These are phyloP conservation scores for Phtheirospermum japonicum DNA, from an alignment of 257 asterid genomes.

Conservation along the genomic window DNA sequence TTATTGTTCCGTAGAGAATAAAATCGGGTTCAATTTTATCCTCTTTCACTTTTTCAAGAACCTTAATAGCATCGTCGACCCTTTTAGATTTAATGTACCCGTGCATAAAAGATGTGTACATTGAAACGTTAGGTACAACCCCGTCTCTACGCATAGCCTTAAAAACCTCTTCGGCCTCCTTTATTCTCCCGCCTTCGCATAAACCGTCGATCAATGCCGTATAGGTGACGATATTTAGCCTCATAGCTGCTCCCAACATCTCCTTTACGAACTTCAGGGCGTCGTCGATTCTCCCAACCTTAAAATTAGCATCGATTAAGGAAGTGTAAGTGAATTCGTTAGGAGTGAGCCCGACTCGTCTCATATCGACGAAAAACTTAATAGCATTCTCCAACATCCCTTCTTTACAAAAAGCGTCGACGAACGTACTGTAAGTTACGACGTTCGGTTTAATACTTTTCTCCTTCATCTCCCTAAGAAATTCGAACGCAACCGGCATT, in stretches of 20 bases:
- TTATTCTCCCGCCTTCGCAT: constrained; percentile 64
- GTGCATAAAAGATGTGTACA: constrained; percentile 70
- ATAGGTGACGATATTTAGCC: constrained; percentile 67
- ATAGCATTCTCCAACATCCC: constrained; percentile 76
- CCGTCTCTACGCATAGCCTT: constrained; percentile 51
- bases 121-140: constrained; percentile 59
- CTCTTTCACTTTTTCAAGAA: constrained; percentile 58
- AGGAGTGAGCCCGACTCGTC: constrained; percentile 77
- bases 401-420: constrained; percentile 92
- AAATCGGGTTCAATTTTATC: constrained; percentile 50
- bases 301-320: constrained; percentile 73
- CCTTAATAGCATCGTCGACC: constrained; percentile 60
- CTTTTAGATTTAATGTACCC: constrained; percentile 70
- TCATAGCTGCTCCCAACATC: constrained; percentile 65
- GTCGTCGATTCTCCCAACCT: constrained; percentile 54
- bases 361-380: constrained; percentile 83
- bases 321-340: constrained; percentile 83
- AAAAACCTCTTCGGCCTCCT: constrained; percentile 80
- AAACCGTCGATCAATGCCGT: constrained; percentile 74
- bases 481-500: constrained; percentile 60
- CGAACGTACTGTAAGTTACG: constrained; percentile 82
- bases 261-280: constrained; percentile 77
- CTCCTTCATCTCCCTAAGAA: constrained; percentile 74
- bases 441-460: constrained; percentile 61
- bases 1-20: constrained; percentile 65